These are phyloP conservation scores for Pyronema domesticum DNA, from an alignment of 495 filamentous ascomycete genomes.

Conservation along the genomic window DNA sequence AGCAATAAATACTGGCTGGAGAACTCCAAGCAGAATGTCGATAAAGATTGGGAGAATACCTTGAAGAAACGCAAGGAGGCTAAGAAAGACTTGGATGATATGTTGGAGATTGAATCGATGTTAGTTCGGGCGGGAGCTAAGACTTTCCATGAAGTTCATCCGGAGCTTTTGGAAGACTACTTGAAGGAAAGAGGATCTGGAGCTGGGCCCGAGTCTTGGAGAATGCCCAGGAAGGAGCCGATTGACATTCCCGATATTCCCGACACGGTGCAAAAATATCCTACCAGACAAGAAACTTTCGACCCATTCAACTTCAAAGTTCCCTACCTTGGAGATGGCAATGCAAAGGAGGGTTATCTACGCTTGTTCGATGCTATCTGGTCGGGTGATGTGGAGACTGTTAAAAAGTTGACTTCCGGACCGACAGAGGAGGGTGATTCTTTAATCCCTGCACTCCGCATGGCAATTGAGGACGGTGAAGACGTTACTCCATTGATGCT, in stretches of 20 bases:
- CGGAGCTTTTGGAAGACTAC: conserved; percentile 27
- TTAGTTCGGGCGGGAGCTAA: conserved; percentile 43
- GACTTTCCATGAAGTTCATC: conserved; percentile 44
- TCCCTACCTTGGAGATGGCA: conserved; percentile 34
- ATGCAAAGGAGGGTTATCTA: conserved; percentile 17
- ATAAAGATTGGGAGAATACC: background rate
- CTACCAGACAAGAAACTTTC: background rate
- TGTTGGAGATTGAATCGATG: conserved; percentile 34
- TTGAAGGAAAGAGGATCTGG: background rate
- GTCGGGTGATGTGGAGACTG: conserved; percentile 15
- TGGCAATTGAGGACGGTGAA: conserved; percentile 17
- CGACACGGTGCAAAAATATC: background rate
- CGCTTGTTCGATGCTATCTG: conserved; percentile 18
- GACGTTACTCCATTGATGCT: conserved; percentile 42
- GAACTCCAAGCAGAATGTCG: too few relatives aligned
- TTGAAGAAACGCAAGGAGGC: conserved; percentile 34
- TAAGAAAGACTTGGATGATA: conserved; percentile 30
- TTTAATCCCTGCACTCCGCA: conserved; percentile 40
- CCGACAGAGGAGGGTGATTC: conserved; percentile 33
- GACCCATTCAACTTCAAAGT: conserved; percentile 21
- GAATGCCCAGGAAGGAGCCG: background rate
- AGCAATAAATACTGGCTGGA: too few relatives aligned
- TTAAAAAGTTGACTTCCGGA: conserved; percentile 33
- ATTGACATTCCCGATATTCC: background rate
- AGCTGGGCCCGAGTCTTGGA: background rate